Evolutionary conservation across 2,329 filamentous ascomycete species (phyloP), one percentile per base, ranked within the genome.

Genomic region (Coniochaeta ligniaria): DNA sequence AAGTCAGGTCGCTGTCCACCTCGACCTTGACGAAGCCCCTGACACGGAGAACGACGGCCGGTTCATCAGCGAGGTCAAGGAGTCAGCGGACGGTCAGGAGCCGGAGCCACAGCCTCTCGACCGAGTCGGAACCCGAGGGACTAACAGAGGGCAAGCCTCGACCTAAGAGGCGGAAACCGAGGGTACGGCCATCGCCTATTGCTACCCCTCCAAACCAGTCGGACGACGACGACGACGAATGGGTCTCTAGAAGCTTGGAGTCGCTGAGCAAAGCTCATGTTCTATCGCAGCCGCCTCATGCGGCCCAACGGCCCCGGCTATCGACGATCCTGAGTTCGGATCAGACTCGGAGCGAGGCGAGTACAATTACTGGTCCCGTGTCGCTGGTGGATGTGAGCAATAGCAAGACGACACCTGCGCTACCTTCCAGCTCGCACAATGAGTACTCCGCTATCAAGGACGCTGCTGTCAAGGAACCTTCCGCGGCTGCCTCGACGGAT

Each of bases 261-360:
- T 60, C 65, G 24, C 41, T 65, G 54, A 69, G 65, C 64, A 71
- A 68, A 70, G 68, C 54, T 3, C 54, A 57, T 33, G 61, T 66
- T 8, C 61, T 67, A 16, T 67, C 68, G 9, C 74, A 41, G 16
- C 38, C 38, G 38, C 38, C 38, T 41, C 38, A 74, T 61, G 75
- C 71, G 38, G 75, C 73, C 0, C 74, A 75, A 63, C 72, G 76
- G 54, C 77, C 78, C 5, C 78, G 75, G 66, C 70, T 82, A 38
- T 74, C 78, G 61, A 81, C 79, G 11, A 81, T 81, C 20, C 62
- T 72, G 57, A 80, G 79, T 69, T 76, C 74, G 20, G 73, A 76
- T 22, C 54, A 57, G 54, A 35, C 47, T 3, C 22, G 24, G 14
- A 31, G 22, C 43, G 69, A 47, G 9, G 43, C 43, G 20, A 47